Base-by-base conservation (phyloP, 192 early-diverging fungal species). In the Ambispora gerdemannii region DNA sequence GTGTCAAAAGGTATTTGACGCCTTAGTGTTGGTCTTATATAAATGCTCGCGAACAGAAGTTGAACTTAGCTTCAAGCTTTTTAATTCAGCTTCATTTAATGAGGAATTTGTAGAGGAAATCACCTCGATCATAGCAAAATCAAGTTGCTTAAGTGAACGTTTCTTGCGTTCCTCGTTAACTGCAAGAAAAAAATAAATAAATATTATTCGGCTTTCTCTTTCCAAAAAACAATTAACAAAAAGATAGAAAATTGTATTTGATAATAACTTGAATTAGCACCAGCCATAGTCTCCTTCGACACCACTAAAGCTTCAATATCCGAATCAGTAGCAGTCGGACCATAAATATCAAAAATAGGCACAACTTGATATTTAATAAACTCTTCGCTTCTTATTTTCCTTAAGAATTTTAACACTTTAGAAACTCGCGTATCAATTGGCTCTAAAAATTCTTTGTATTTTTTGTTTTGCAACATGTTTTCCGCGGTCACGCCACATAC, bases 401-500 rank as follows among this genome's bases (percentile, higher is more conserved):
- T 50, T 27, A 96, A 74, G 59, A 93, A 97, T 35, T 73, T 20
- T 19, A 78, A 20, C 4, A 92, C 92, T 30, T 75, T 74, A 20
- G 79, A 47, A 34, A 91, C 75, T 3, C 94, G 87, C 19, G 70
- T 63, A 3, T 84, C 80, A 30, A 88, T 81, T 4, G 92, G 69
- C 70, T 93, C 86, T 50, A 98, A 84, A 6, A 78, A 76, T 25
- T 91, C 84, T 65, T 70, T 77, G 67, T 84, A 82, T 69, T 87
- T 86, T 67, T 98, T 98, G 15, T 82, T 86, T 49, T 72, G 72
- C 0, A 96, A 81, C 68, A 94, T 83, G 11, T 67, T 58, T 22
- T 90, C 86, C 92, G 90, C 90, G 76, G 89, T 86, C 49, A 93
- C 80, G 56, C 95, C 87, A 71, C 92, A 87, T 62, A 90, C 70